These are phyloP conservation scores for Geum urbanum DNA, from an alignment of 306 rosid species.

Conservation along the genomic window DNA sequence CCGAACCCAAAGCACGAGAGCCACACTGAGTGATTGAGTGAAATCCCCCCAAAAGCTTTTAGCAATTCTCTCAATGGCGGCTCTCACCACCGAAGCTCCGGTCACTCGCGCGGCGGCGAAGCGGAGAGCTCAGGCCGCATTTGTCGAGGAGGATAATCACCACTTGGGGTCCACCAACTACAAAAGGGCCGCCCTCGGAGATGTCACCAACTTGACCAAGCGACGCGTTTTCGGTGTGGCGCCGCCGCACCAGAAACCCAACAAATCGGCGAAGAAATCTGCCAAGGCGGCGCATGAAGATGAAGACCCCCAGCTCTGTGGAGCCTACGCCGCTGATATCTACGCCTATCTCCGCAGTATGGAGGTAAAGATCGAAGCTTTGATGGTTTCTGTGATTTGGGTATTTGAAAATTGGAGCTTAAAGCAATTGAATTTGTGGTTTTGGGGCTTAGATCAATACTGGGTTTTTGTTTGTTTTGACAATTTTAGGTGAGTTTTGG, in stretches of 20 bases:
- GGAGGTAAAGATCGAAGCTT: slow-evolving; percentile 50
- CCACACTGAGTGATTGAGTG: neutral
- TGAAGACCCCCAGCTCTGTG: slow-evolving; percentile 60
- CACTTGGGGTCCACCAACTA: slow-evolving; percentile 18
- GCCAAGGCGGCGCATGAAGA: neutral
- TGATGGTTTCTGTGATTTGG: neutral
- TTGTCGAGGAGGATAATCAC: slow-evolving; percentile 22
- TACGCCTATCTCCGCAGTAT: slow-evolving; percentile 54
- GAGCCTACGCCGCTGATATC: slow-evolving; percentile 59
- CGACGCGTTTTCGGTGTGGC: slow-evolving; percentile 2
- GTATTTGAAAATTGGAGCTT: neutral
- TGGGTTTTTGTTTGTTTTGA: too few relatives aligned
- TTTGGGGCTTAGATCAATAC: too few relatives aligned
- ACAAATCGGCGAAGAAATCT: slow-evolving; percentile 18
- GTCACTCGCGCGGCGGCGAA: slow-evolving; percentile 57
- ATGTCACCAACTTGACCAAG: slow-evolving; percentile 45
- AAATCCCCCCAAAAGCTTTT: neutral
- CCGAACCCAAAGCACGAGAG: neutral
- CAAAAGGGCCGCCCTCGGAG: slow-evolving; percentile 67
- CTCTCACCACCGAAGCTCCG: slow-evolving; percentile 14
- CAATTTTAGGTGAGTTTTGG: too few relatives aligned
- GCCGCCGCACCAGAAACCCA: slow-evolving; percentile 22
- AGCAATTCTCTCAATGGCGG: neutral
- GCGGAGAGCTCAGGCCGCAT: slow-evolving; percentile 51
- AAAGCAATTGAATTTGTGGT: neutral